Evolutionary conservation across 2,329 filamentous ascomycete species (phyloP).

Genomic region (Ophiostoma pallidulum): DNA sequence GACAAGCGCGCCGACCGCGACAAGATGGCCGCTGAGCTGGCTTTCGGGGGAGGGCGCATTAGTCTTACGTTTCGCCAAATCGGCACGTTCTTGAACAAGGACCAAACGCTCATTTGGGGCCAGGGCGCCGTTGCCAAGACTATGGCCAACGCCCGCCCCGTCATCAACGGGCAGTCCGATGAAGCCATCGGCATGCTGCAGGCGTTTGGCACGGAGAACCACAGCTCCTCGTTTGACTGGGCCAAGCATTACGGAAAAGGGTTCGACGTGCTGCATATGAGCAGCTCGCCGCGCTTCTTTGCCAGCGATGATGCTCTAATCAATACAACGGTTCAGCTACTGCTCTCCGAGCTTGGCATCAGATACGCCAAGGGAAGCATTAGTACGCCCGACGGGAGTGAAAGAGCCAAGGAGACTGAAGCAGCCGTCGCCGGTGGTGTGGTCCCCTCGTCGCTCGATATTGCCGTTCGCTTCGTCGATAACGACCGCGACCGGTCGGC

Average conservation of each 20-base stretch:
- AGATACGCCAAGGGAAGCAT: conserved; percentile 38
- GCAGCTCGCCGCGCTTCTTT: conserved; percentile 41
- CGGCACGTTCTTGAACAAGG: conserved; percentile 66
- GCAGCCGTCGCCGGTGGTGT: conserved; percentile 16
- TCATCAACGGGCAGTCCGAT: conserved; percentile 59
- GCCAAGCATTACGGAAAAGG: conserved; percentile 63
- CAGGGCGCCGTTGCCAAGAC: conserved; percentile 73
- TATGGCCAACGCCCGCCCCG: conserved; percentile 45
- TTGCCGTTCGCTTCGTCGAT: conserved; percentile 43
- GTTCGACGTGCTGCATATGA: conserved; percentile 72
- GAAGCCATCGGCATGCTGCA: conserved; percentile 61
- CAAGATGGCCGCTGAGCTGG: conserved; percentile 60
- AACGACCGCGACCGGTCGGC: conserved; percentile 39
- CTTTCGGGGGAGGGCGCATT: conserved; percentile 68
- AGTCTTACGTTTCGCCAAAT: conserved; percentile 87
- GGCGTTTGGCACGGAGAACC: conserved; percentile 82
- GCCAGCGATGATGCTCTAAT: conserved; percentile 35
- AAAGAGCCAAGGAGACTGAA: conserved; percentile 20
- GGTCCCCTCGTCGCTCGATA: conserved; percentile 11
- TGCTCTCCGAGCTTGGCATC: conserved; percentile 40
- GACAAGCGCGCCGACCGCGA: conserved; percentile 66
- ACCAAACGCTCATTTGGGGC: conserved; percentile 71
- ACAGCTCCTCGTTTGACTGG: conserved; percentile 64
- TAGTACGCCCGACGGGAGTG: conserved; percentile 21
- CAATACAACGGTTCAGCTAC: conserved; percentile 41